phyloP scores from a whole-genome alignment of 108 stramenopile genomes.

The Parietichytrium sp. region DNA sequence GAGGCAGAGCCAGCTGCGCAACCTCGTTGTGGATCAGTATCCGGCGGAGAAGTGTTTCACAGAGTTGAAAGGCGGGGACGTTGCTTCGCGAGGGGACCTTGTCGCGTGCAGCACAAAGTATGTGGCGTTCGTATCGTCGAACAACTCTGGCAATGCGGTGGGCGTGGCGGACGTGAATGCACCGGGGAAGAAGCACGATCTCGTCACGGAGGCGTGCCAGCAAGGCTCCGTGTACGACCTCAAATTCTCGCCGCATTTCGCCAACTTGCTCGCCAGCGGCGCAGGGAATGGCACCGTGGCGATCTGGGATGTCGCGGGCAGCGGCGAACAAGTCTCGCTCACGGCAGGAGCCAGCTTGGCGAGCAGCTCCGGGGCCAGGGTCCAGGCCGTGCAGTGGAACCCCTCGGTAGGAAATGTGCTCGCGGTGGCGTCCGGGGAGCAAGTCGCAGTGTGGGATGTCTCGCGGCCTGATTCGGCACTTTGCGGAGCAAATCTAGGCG shows the following conservation, averaged over 20 bases:
- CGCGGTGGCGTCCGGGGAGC: neutral
- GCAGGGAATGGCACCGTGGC: constrained; percentile 29
- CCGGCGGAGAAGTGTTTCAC: neutral
- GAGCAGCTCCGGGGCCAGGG: neutral
- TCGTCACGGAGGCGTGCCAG: neutral
- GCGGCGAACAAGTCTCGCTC: neutral
- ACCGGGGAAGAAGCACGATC: constrained; percentile 2
- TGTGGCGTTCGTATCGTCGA: neutral
- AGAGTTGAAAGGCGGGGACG: neutral
- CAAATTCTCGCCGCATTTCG: constrained; percentile 5
- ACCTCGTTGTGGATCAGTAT: neutral
- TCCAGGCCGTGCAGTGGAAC: neutral
- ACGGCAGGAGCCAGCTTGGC: neutral
- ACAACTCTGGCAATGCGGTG: neutral
- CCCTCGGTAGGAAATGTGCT: neutral
- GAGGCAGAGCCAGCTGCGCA: constrained; percentile 18
- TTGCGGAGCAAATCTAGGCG: neutral
- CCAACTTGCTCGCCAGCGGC: neutral
- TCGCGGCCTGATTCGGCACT: neutral
- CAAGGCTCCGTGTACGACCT: constrained; percentile 3
- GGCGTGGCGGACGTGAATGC: neutral
- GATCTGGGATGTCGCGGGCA: neutral
- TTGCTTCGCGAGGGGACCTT: constrained; percentile 7
- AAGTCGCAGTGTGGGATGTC: neutral
- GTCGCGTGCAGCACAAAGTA: neutral